Base-by-base conservation (phyloP, 441 rosid species). In the Francoa sonchifolia region DNA sequence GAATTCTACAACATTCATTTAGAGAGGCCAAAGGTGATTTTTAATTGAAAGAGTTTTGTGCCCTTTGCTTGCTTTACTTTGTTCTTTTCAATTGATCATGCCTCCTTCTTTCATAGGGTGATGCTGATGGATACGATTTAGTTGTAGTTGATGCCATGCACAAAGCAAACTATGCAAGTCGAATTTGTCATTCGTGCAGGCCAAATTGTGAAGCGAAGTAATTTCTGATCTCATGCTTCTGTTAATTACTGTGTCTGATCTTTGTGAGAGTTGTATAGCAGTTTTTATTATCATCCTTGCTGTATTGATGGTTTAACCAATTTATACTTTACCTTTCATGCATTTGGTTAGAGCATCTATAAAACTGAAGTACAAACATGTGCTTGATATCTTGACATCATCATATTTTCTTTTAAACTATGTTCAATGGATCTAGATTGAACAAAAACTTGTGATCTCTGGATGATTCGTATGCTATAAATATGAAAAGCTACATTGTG, bases 101-200 rank as follows among this genome's bases (percentile, higher is more conserved):
- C 62, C 36, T 54, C 57, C 33, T 35, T 52, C 34, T 61, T 55
- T 48, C 49, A 53, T 69, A 92, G 99, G 99, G 99, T 63, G 99
- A 92, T 58, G 94, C 97, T 11, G 97, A 78, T 72, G 99, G 99
- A 33, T 92, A 84, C 64, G 99, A 92, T 77, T 70, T 92, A 59
- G 97, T 92, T 54, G 99, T 92, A 30, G 99, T 92, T 44, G 99
- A 92, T 71, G 99, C 99, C 40, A 92, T 92, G 99, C 99, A 92
- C 56, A 92, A 83, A 60, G 99, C 99, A 32, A 92, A 87, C 67
- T 92, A 92, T 48, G 99, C 99, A 1, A 92, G 99, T 60, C 87
- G 99, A 48, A 92, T 92, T 23, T 92, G 99, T 67, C 99, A 92
- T 67, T 92, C 99, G 11, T 92, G 99, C 69, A 85, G 82, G 51